Evolutionary conservation across 169 alveolate species (phyloP).

Genomic region (Besnoitia besnoiti): DNA sequence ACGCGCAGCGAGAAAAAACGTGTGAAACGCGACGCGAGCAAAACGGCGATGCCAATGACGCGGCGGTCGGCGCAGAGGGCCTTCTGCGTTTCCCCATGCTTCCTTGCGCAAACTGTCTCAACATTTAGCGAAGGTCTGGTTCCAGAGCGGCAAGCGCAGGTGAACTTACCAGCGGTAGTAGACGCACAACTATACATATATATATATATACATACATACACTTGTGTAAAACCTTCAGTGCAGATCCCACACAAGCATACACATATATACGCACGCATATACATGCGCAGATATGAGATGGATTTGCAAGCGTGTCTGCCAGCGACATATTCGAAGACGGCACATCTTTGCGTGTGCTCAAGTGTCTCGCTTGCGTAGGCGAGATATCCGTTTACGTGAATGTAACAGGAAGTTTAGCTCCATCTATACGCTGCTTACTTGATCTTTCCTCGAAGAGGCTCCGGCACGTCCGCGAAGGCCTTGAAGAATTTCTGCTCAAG

Average conservation of each 20-base stretch:
- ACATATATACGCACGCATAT: not conserved
- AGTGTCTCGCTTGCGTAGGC: not conserved
- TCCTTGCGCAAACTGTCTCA: no score
- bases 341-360: not conserved
- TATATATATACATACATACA: not conserved
- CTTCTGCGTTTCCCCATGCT: no score
- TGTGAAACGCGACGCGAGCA: no score
- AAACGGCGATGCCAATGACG: no score
- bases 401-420: not conserved
- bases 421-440: not conserved
- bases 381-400: not conserved
- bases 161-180: no score
- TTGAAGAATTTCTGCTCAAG: not conserved
- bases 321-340: no score
- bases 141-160: no score
- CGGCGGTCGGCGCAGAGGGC: no score
- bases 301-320: not conserved
- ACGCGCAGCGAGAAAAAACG: no score
- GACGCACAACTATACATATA: no score
- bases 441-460: conserved; percentile 17
- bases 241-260: not conserved
- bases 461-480: not conserved
- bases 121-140: no score
- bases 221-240: not conserved
- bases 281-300: not conserved